Evolutionary conservation across 768 basidiomycete species (phyloP), one percentile per base, ranked within the genome.

Genomic region (Termitomyces sp.): DNA sequence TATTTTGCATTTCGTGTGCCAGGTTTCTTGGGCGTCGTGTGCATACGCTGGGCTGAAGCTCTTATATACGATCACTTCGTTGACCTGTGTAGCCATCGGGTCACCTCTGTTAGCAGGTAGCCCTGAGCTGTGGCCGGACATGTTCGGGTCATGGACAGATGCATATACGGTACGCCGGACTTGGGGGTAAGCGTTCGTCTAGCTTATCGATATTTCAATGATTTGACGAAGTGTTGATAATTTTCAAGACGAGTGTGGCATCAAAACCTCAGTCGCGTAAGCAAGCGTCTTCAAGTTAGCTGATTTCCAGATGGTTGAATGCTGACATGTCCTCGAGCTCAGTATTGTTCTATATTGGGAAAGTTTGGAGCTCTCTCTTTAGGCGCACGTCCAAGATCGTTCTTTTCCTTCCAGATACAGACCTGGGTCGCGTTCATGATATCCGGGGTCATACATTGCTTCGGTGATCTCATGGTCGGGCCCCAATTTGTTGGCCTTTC

Each of bases 191-290:
- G 50, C 16, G 12, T 35, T 25, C 21, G 10, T 47, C 7, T 12
- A 48, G 10, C n/a, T 50, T 49, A 0, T 7, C 14, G 17, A 27
- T 27, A 5, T n/a, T n/a, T n/a, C n/a, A n/a, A n/a, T n/a, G n/a
- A 23, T 17, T 38, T 12, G 25, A 35, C 35, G 37, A n/a, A 50
- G 2, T 25, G 16, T 27, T 9, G 17, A n/a, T 12, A 16, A 0
- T 27, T 23, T 27, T 8, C 10, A 42, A 58, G 57, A 11, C 57
- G 51, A 31, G 57, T 58, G 8, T 58, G 57, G 57, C 51, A 58
- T 34, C 57, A 58, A 34, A 52, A n/a, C 29, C 29, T 58, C 16
- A 44, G 57, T 40, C 57, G 57, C 16, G 57, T 58, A 58, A 58
- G 57, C n/a, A n/a, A n/a, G n/a, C n/a, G n/a, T n/a, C 11, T 23